phyloP scores from a whole-genome alignment of 345 rosid genomes.

The rapeseed (Brassica napus) region Da-Ae NC_063445.1:16602501-16603000 shows the following conservation, averaged over 20 bases:
- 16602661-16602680: no score
- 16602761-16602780: slow-evolving; percentile 3
- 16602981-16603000: no score
- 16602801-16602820: background rate
- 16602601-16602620: background rate
- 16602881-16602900: background rate
- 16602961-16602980: no score
- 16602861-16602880: background rate
- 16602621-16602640: background rate
- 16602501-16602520: slow-evolving; percentile 44
- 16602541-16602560: slow-evolving; percentile 29
- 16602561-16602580: slow-evolving; percentile 23
- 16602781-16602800: slow-evolving; percentile 34
- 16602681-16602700: background rate
- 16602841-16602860: background rate
- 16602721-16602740: background rate
- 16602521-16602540: slow-evolving; percentile 65
- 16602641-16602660: slow-evolving; percentile 28
- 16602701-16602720: background rate
- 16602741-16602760: background rate
- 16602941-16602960: no score
- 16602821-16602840: slow-evolving; percentile 18
- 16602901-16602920: no score
- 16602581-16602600: background rate
- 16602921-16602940: no score